Base-by-base conservation (phyloP, 2,329 filamentous ascomycete genomes). In the Tricladium varicosporioides region DNA sequence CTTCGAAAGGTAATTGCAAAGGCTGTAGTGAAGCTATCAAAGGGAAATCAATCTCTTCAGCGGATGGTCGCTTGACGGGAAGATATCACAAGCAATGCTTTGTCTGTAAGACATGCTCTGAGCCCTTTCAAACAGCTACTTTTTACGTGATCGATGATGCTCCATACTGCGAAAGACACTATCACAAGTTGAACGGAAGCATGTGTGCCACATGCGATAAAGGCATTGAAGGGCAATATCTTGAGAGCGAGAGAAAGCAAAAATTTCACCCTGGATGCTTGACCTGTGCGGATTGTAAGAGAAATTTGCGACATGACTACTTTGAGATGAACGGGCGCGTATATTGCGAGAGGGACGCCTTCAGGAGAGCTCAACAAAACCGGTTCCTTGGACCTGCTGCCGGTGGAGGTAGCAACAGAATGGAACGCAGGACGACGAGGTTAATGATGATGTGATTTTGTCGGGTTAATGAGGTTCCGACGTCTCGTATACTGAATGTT, bases 1-100 rank as follows among this genome's bases (percentile, higher is more conserved):
- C 65, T 13, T 61, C 66, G 16, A 71, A 71, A 58, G 90, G 91
- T 2, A 84, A 84, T 60, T 99, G 94, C 76, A 90, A 91, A 67
- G 89, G 90, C 1, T 99, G 94, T 72, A 79, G 83, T 2, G 77
- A 88, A 47, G 76, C 81, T 5, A 97, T 99, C 66, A 83, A 85
- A 46, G 93, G 92, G 16, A 97, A 97, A 75, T 96, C 92, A 1
- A 86, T 99, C 57, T 96, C 93, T 33, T 96, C 92, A 13, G 92
- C 92, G 0, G 94, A 97, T 66, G 94, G 94, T 14, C 87, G 92
- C 19, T 78, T 99, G 19, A 96, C 91, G 0, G 94, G 94, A 9
- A 87, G 92, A 61, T 99, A 96, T 72, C 94, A 99, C 78, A 96
- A 95, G 72, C 83, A 88, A 4, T 99, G 93, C 72, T 97, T 99